Base-by-base conservation (phyloP, 116 monocot genomes). In the Trichopus zeylanicus region DNA sequence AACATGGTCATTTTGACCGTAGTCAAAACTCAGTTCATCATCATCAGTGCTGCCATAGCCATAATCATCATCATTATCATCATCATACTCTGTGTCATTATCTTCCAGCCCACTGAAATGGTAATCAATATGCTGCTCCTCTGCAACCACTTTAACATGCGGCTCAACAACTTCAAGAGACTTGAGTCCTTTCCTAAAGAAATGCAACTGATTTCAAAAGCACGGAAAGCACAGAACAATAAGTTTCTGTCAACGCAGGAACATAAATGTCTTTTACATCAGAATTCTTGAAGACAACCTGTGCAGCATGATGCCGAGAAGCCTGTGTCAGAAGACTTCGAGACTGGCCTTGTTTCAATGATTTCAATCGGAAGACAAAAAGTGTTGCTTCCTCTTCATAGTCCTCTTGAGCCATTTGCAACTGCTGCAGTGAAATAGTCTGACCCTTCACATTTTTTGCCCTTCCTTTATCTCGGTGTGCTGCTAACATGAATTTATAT, bases 301-400 rank as follows among this genome's bases (percentile, higher is more conserved):
- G 98, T n/a, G 98, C 82, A 65, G 91, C 85, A 91, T 98, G 81
- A 56, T 98, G 98, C 29, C 91, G 76, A 65, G 80, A 79, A 66
- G 98, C 87, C 66, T 98, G 98, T 24, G 87, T 98, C 20, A 98
- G 59, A 64, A 98, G 75, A 74, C 98, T 98, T 33, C 76, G 74
- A 48, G 80, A 91, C 31, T 91, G 98, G 24, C 88, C 91, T 72
- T 88, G 84, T 75, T 91, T 87, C 31, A 98, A 61, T 33, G 98
- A 87, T 80, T 98, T 87, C 60, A 91, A 72, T n/a, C 91, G 87
- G 59, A 98, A 87, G 48, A 91, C 66, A 71, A 91, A 91, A 46
- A 87, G 70, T 33, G 80, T 78, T 42, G 91, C 80, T 59, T 78
- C 82, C 22, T 85, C 79, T 11, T 88, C 79, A 63, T 77, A 97